Conservation (phyloP, 805 yeast genomes). For the Teunomyces kruisii region DNA sequence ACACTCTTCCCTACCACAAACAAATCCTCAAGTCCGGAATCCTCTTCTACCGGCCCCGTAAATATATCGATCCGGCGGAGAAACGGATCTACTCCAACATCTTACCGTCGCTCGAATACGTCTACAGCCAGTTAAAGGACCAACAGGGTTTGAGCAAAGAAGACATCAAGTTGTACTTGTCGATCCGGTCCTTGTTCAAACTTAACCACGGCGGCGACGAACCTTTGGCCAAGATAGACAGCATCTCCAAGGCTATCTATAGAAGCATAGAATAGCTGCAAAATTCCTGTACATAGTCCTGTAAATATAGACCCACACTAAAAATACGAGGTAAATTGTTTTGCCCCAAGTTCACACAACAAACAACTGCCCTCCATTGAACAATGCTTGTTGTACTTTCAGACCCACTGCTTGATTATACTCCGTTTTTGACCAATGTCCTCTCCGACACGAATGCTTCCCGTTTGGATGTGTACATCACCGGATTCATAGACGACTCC, state of each 20-base stretch:
- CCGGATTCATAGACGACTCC: conserved; percentile 17
- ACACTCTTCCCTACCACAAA: conserved; percentile 22
- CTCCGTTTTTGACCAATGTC: conserved; percentile 7
- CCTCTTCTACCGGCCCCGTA: conserved; percentile 26
- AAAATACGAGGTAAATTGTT: not conserved
- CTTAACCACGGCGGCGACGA: conserved; percentile 12
- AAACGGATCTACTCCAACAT: conserved; percentile 17
- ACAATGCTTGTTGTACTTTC: not conserved
- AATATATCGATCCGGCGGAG: conserved; percentile 18
- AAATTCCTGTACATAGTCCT: not conserved
- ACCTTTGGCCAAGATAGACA: conserved; percentile 13
- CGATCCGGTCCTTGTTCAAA: conserved; percentile 17
- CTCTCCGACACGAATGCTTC: conserved; percentile 1
- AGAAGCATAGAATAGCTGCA: not conserved
- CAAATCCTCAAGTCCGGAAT: conserved; percentile 28
- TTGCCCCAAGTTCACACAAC: too few relatives aligned
- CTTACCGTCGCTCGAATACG: conserved; percentile 21
- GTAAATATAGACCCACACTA: not conserved
- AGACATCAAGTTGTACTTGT: conserved; percentile 20
- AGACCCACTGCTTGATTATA: conserved; percentile 10
- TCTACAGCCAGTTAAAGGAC: conserved; percentile 20
- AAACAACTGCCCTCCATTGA: not conserved
- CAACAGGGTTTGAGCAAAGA: conserved; percentile 11
- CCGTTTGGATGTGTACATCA: conserved; percentile 26
- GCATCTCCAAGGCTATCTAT: conserved; percentile 12